Conservation (phyloP, 1,139 yeast species). For the Spencermartinsiella ligniputridi region DNA sequence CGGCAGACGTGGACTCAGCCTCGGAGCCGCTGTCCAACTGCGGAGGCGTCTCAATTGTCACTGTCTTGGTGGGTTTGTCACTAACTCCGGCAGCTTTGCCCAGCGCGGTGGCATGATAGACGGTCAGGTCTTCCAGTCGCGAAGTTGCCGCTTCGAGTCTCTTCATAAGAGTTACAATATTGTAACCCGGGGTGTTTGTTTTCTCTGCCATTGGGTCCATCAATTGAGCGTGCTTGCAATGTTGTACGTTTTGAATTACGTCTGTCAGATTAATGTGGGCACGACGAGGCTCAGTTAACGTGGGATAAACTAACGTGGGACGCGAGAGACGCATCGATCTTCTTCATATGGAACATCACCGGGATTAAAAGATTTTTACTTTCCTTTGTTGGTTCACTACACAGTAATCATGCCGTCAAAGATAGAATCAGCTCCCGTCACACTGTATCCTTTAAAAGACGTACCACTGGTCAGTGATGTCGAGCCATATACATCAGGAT, state of each 20-base stretch:
- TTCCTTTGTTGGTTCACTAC: neutral
- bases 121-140: conserved; percentile 82
- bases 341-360: neutral
- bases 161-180: conserved; percentile 74
- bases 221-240: too few relatives aligned
- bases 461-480: conserved; percentile 24
- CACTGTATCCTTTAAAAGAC: conserved; percentile 48
- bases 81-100: conserved; percentile 20
- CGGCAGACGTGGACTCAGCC: neutral
- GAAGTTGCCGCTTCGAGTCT: conserved; percentile 91
- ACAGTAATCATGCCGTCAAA: conserved; percentile 7
- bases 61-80: conserved; percentile 8
- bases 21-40: conserved; percentile 5
- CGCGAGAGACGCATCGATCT: too few relatives aligned
- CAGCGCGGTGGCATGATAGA: conserved; percentile 58
- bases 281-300: too few relatives aligned
- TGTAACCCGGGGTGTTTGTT: conserved; percentile 55
- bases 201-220: conserved; percentile 36
- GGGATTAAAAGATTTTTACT: neutral
- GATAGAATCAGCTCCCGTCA: conserved; percentile 5
- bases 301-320: too few relatives aligned
- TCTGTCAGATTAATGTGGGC: too few relatives aligned
- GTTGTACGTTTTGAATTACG: too few relatives aligned
- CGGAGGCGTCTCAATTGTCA: conserved; percentile 1
- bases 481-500: conserved; percentile 53